Conservation (phyloP, 495 filamentous ascomycete genomes). For the Penicillium canariense region DNA sequence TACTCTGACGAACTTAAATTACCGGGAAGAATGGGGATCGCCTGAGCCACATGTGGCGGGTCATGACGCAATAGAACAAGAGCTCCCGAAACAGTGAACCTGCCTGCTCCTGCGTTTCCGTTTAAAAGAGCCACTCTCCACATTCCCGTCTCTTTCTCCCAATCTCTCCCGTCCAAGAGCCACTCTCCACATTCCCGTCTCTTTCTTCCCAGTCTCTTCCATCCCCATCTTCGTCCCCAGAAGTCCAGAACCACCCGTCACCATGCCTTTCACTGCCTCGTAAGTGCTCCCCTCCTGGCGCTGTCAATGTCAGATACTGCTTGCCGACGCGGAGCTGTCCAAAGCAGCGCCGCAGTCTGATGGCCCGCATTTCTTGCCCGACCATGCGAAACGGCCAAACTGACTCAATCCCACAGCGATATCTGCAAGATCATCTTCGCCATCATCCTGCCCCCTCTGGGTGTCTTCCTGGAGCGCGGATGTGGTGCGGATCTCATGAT, state of each 20-base stretch:
- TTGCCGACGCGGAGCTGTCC: neutral
- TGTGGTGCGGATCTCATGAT: constrained; percentile 79
- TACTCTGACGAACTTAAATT: too few relatives aligned
- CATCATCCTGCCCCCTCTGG: constrained; percentile 82
- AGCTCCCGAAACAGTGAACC: constrained; percentile 7
- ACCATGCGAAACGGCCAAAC: neutral
- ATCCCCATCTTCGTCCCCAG: neutral
- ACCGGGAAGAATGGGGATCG: neutral
- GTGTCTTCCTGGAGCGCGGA: constrained; percentile 88
- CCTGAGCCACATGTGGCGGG: constrained; percentile 21
- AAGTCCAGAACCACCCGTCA: constrained; percentile 20
- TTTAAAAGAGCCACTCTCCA: constrained; percentile 23
- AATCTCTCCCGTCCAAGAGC: constrained; percentile 13
- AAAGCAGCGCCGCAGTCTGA: neutral
- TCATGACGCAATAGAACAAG: constrained; percentile 22
- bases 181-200: constrained; percentile 15
- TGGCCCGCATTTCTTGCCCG: neutral
- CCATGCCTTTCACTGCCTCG: constrained; percentile 65
- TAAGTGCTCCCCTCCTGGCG: constrained; percentile 32
- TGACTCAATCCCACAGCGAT: constrained; percentile 54
- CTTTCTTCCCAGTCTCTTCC: neutral
- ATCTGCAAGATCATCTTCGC: constrained; percentile 91
- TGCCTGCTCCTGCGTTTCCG: neutral
- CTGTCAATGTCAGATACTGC: constrained; percentile 52
- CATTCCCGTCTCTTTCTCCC: constrained; percentile 11